These are phyloP conservation scores for Fomitopsis betulina DNA, from an alignment of 1,284 basidiomycete species.

Conservation along the genomic window DNA sequence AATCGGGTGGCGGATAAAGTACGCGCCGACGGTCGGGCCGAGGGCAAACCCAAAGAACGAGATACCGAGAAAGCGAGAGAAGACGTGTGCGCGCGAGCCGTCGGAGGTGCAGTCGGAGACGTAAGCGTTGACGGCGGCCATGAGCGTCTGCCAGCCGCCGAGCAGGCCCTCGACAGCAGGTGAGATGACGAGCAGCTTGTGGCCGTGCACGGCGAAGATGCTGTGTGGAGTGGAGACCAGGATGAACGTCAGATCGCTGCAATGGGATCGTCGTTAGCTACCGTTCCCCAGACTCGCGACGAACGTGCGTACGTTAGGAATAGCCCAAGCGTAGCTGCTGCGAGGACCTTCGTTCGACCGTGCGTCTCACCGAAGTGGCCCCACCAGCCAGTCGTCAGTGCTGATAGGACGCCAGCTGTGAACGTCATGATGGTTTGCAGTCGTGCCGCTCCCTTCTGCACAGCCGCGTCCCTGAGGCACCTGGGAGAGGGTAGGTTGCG, in stretches of 20 bases:
- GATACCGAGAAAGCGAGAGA: conserved; percentile 74
- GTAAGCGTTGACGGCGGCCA: conserved; percentile 80
- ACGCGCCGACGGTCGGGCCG: conserved; percentile 71
- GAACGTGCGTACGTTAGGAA: conserved; percentile 61
- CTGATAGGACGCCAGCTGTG: conserved; percentile 77
- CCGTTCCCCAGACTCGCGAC: background rate
- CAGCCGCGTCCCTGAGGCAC: conserved; percentile 59
- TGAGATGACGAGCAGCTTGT: conserved; percentile 76
- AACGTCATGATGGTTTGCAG: conserved; percentile 71
- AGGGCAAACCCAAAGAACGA: conserved; percentile 68
- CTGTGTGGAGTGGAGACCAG: conserved; percentile 70
- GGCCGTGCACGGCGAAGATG: conserved; percentile 58
- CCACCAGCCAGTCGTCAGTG: conserved; percentile 87
- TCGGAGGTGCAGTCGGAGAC: conserved; percentile 83
- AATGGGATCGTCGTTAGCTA: background rate
- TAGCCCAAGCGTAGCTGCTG: conserved; percentile 65
- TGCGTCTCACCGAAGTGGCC: conserved; percentile 75
- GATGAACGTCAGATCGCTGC: conserved; percentile 75
- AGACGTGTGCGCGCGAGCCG: conserved; percentile 77
- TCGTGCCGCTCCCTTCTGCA: conserved; percentile 62
- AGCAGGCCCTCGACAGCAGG: conserved; percentile 80
- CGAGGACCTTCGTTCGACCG: conserved; percentile 75
- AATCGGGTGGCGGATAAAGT: conserved; percentile 56
- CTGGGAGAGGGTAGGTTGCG: conserved; percentile 43
- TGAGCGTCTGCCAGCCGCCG: conserved; percentile 83